Evolutionary conservation across 805 yeast genomes (phyloP).

Genomic region (Soucietia sequanensis): DNA sequence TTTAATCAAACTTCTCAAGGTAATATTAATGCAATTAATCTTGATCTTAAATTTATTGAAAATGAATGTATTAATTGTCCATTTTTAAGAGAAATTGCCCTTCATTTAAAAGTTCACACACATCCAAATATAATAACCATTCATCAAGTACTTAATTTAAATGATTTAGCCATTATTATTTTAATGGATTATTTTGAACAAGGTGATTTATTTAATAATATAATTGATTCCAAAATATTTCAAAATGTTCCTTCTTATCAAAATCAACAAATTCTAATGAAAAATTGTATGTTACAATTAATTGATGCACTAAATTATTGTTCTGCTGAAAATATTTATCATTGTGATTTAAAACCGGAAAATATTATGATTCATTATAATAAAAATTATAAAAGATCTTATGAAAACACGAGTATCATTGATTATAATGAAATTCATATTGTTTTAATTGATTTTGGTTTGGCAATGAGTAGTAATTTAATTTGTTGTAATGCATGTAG

Average conservation of each 20-base stretch:
- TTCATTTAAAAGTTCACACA: conserved; percentile 71
- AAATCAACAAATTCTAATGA: conserved; percentile 47
- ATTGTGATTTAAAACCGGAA: conserved; percentile 45
- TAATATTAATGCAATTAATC: conserved; percentile 12
- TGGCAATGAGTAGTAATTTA: conserved; percentile 61
- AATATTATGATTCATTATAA: conserved; percentile 38
- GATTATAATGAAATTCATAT: conserved; percentile 52
- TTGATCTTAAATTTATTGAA: conserved; percentile 23
- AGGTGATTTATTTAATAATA: conserved; percentile 84
- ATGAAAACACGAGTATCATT: conserved; percentile 14
- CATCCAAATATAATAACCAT: conserved; percentile 80
- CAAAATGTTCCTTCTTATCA: conserved; percentile 50
- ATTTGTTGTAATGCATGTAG: conserved; percentile 73
- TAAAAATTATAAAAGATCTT: conserved; percentile 19
- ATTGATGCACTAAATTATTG: conserved; percentile 37
- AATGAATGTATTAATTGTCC: conserved; percentile 25
- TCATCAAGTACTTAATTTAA: conserved; percentile 66
- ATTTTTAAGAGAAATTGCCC: conserved; percentile 62
- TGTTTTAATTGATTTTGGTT: conserved; percentile 84
- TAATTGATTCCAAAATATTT: conserved; percentile 72
- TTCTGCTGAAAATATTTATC: conserved; percentile 30
- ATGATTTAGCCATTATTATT: conserved; percentile 55
- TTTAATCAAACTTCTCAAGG: conserved; percentile 10
- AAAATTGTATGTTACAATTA: conserved; percentile 41
- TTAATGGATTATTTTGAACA: conserved; percentile 84